phyloP scores from a whole-genome alignment of 352 stramenopile species.

The Thalassiosira exigua region DNA sequence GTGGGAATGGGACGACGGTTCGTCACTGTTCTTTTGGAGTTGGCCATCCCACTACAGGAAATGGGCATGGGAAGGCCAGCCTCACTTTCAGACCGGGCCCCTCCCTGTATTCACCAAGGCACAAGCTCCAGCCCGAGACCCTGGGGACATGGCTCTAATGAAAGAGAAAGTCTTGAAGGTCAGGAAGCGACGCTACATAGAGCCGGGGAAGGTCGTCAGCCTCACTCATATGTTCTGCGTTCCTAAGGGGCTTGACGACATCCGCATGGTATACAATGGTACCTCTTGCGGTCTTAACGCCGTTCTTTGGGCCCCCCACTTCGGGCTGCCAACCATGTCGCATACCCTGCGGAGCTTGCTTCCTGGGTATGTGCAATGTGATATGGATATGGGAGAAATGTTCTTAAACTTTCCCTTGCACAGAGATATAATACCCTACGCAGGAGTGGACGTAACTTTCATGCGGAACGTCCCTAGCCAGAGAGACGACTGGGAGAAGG shows the following conservation, averaged over 20 bases:
- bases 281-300: conserved; percentile 41
- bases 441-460: conserved; percentile 38
- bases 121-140: not conserved
- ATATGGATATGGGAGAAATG: conserved; percentile 46
- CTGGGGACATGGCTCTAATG: not conserved
- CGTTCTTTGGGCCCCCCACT: conserved; percentile 33
- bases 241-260: conserved; percentile 39
- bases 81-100: not conserved
- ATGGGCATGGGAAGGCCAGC: not conserved
- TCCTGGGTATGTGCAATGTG: conserved; percentile 17
- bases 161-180: not conserved
- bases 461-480: not conserved
- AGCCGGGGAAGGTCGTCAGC: conserved; percentile 4
- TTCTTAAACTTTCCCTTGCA: conserved; percentile 45
- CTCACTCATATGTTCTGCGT: conserved; percentile 33
- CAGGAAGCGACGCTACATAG: conserved; percentile 16
- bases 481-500: conserved; percentile 5
- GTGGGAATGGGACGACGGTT: not conserved
- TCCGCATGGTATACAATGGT: conserved; percentile 56
- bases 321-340: conserved; percentile 29
- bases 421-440: not conserved
- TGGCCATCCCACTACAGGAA: not conserved
- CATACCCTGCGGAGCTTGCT: conserved; percentile 14
- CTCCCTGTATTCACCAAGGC: not conserved
- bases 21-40: conserved; percentile 5